Percentiles rank a stretch among this genome's conserved stretches.
Evolutionary conservation across 768 basidiomycete species (phyloP).

Genomic region (Russula compacta): DNA sequence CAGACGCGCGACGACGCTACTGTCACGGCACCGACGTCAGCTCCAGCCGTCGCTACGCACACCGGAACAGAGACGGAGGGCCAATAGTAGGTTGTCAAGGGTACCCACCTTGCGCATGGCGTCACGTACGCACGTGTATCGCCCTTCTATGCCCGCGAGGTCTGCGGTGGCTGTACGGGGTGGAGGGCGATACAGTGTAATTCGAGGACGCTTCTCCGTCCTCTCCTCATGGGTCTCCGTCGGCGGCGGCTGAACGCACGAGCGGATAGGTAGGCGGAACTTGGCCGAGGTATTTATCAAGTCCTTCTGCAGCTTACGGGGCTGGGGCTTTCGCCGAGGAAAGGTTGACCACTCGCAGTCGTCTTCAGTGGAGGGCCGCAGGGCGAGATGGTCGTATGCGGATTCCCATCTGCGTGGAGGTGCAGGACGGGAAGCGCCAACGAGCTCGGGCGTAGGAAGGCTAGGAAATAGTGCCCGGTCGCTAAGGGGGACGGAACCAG

Average conservation of each 20-base stretch:
- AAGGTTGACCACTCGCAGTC: constrained; percentile 13
- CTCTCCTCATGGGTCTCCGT: neutral
- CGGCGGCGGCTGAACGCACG: neutral
- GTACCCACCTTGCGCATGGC: constrained; percentile 13
- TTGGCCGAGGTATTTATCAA: constrained; percentile 1
- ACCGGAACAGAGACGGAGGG: neutral
- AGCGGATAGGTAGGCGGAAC: constrained; percentile 6
- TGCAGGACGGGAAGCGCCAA: neutral
- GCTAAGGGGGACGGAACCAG: neutral
- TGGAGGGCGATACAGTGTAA: constrained; percentile 13
- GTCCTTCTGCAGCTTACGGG: neutral
- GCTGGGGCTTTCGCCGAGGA: neutral
- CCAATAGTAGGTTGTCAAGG: neutral
- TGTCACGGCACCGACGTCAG: constrained; percentile 13
- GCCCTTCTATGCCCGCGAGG: neutral
- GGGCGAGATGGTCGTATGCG: constrained; percentile 8
- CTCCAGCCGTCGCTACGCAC: neutral
- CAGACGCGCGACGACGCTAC: constrained; percentile 27
- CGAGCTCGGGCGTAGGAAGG: neutral
- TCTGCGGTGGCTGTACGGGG: constrained; percentile 5
- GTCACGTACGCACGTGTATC: constrained; percentile 8
- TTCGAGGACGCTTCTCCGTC: constrained; percentile 4
- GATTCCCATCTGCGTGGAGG: neutral
- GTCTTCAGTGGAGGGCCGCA: neutral
- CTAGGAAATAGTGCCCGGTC: neutral